A percentile compares a stretch with the other conserved stretches of the same genome.
phyloP scores from a whole-genome alignment of 352 stramenopile genomes.

The Phytopythium vexans region DNA sequence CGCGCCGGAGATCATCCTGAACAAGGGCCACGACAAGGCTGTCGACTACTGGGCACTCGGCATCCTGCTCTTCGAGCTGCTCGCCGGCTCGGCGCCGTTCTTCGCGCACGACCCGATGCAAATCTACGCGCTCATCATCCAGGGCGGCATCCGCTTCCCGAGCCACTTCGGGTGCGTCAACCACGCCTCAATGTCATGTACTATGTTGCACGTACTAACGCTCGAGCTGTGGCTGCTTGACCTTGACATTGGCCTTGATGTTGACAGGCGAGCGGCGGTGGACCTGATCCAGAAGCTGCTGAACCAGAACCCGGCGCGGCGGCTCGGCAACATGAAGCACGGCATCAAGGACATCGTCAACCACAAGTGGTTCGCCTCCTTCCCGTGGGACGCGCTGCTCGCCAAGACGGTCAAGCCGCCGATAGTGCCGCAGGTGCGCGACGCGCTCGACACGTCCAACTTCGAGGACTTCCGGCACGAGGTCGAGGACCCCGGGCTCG shows the following conservation, averaged over 20 bases:
- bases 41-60: conserved; percentile 92
- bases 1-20: conserved; percentile 91
- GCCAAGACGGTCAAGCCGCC: conserved; percentile 65
- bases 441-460: conserved; percentile 80
- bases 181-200: background rate
- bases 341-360: conserved; percentile 85
- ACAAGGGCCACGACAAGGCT: conserved; percentile 86
- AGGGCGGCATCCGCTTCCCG: conserved; percentile 85
- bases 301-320: conserved; percentile 63
- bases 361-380: conserved; percentile 77
- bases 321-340: conserved; percentile 82
- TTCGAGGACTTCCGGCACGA: conserved; percentile 79
- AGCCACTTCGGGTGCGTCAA: conserved; percentile 62
- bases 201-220: background rate
- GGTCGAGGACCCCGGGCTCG: conserved; percentile 48
- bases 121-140: conserved; percentile 90
- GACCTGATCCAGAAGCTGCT: conserved; percentile 90
- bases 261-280: conserved; percentile 51
- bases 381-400: conserved; percentile 61
- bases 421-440: conserved; percentile 66
- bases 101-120: conserved; percentile 90
- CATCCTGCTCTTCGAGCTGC: conserved; percentile 89
- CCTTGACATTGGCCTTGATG: background rate
- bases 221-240: conserved; percentile 3
- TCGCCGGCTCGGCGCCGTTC: conserved; percentile 83